Conservation (phyloP, 805 yeast genomes). For the Debaryomyces maramus region DNA sequence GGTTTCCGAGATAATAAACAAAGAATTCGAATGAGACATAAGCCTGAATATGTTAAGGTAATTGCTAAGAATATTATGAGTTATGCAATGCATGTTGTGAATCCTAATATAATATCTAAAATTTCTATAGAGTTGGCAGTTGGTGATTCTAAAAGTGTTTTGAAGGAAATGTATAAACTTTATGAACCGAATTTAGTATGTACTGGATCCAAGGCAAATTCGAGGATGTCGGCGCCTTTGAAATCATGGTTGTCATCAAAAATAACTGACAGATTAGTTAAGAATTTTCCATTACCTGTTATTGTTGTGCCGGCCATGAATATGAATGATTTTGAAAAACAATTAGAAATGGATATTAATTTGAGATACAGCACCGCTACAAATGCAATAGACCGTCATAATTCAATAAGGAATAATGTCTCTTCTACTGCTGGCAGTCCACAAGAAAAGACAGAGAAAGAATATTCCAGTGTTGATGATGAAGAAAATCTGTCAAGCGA, state of each 20-base stretch:
- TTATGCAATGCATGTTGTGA: slow-evolving; percentile 48
- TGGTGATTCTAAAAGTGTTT: slow-evolving; percentile 55
- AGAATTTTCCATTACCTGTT: slow-evolving; percentile 64
- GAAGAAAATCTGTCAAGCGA: slow-evolving; percentile 8
- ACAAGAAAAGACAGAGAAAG: neutral
- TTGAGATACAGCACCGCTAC: neutral
- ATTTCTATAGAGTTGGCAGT: slow-evolving; percentile 62
- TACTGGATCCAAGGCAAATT: slow-evolving; percentile 53
- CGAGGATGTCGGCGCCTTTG: slow-evolving; percentile 47
- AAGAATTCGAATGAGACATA: slow-evolving; percentile 38
- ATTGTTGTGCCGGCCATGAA: slow-evolving; percentile 63
- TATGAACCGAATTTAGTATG: slow-evolving; percentile 62
- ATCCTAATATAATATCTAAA: slow-evolving; percentile 47
- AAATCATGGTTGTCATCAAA: slow-evolving; percentile 63
- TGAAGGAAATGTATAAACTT: slow-evolving; percentile 58
- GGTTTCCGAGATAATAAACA: too few species aligned
- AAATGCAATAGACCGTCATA: neutral
- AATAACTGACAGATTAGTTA: slow-evolving; percentile 63
- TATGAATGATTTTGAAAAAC: slow-evolving; percentile 51
- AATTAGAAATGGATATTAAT: slow-evolving; percentile 37
- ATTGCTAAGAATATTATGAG: slow-evolving; percentile 52
- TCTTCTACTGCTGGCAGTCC: neutral
- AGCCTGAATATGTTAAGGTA: slow-evolving; percentile 48
- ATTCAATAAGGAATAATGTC: neutral
- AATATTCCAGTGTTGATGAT: neutral